Evolutionary conservation across 352 stramenopile genomes (phyloP), one percentile per base, ranked within the genome.

Genomic region (Phytopythium aichiense): DNA sequence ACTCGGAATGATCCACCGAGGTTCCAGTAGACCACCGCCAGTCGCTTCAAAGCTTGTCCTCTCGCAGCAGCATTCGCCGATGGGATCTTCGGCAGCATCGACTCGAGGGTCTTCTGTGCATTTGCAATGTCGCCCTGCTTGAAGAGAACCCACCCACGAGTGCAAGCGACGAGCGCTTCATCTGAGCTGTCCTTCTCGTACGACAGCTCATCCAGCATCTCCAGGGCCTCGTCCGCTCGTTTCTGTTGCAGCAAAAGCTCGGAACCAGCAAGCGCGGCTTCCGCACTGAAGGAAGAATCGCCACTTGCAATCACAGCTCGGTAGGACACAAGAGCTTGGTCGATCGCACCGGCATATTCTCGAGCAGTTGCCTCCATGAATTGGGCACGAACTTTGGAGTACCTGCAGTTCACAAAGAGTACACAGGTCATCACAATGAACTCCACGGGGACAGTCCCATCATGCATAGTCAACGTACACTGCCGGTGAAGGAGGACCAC

Each of bases 1-100:
- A 49, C 64, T 58, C 81, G 78, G 25, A 77, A 66, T 18, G 64
- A 66, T 9, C 72, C 81, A 16, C 70, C 84, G 3, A 89, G 20
- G 13, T 83, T 56, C 87, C 87, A 95, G 56, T 91, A 94, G 33
- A 93, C 72, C 50, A 90, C 81, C 31, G 80, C 87, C 9, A 94
- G 63, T 8, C 85, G 80, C 69, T 92, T 95, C 20, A 92, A 56
- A 7, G 64, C 65, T 50, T 61, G 66, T 16, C 78, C 79, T 37
- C 73, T 79, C 0, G 53, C 49, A 6, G 37, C 16, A 42, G 69
- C 38, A 46, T 63, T 55, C 49, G 51, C 59, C 2, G 20, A 18
- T 1, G 57, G 20, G 37, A 91, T 67, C 11, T 68, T 75, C 28
- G 64, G 46, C 16, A 67, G 55, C 50, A 79, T 74, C 49, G 53